phyloP scores from a whole-genome alignment of 1,284 basidiomycete species.

The Ceratobasidium sp. region DNA sequence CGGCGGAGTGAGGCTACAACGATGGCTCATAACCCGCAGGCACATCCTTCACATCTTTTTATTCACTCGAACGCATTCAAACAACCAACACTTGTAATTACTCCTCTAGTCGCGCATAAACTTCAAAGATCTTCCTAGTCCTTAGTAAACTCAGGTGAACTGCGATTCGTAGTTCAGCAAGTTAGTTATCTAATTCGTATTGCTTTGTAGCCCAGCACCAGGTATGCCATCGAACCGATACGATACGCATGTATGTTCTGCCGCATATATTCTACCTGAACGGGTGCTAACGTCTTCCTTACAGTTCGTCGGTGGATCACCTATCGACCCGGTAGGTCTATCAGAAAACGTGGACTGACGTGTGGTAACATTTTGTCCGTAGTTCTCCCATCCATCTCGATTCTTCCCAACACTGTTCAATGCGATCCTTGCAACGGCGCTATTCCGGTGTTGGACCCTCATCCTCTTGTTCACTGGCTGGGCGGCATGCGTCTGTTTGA shows the following conservation, averaged over 20 bases:
- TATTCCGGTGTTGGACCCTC: conserved; percentile 77
- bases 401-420: conserved; percentile 45
- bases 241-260: conserved; percentile 15
- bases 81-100: conserved; percentile 25
- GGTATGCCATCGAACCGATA: conserved; percentile 14
- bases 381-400: conserved; percentile 44
- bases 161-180: not conserved
- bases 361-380: not conserved
- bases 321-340: conserved; percentile 31
- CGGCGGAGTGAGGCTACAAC: too few relatives aligned
- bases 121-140: not conserved
- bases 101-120: not conserved
- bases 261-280: not conserved
- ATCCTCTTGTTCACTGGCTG: conserved; percentile 72
- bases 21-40: conserved; percentile 19
- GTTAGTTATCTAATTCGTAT: not conserved
- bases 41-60: not conserved
- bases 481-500: conserved; percentile 67
- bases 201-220: not conserved
- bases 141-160: conserved; percentile 10
- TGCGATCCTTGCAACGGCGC: conserved; percentile 65
- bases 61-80: conserved; percentile 6
- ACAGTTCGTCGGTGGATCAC: conserved; percentile 30
- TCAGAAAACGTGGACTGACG: not conserved
- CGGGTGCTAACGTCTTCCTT: not conserved